Evolutionary conservation across 768 basidiomycete species (phyloP), one percentile per base, ranked within the genome.

Genomic region (Porpolomopsis calyptriformis): DNA sequence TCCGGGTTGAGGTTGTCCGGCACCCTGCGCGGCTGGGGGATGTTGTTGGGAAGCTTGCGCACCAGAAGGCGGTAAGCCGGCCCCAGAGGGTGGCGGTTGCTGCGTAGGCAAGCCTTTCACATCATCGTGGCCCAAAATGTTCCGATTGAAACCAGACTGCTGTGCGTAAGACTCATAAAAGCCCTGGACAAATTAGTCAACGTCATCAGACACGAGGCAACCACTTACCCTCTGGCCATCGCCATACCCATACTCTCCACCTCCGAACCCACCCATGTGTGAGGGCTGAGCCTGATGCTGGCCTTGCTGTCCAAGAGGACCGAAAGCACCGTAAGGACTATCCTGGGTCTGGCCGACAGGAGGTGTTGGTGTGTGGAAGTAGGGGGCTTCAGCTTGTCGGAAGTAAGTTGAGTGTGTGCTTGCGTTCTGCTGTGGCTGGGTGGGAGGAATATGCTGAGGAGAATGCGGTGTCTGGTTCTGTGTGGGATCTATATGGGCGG

Each of bases 341-440:
- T 79, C 73, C 48, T 85, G 84, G 14, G 67, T 64, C 54, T 80
- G 81, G 3, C 62, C 60, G 14, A 76, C 78, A 46, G 85, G 84
- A 18, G 85, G 86, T 2, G 86, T 88, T 6, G 82, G 76, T 0
- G 81, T 71, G 56, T 88, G 82, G 72, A 84, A 85, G 61, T 85
- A 87, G 4, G 80, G 81, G 22, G 60, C 60, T 6, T 85, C 80
- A 9, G 71, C 70, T 55, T 83, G 82, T 44, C 84, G 73, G 70
- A 83, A 85, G 57, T 85, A 87, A 46, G 58, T 74, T 4, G 76
- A 71, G 48, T 76, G 72, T 1, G 62, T 61, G n/a, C 63, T 58
- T n/a, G 63, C 56, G 46, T 56, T 64, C 39, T 66, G 65, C 46
- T 74, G 76, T 49, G 67, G 71, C 46, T 74, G 76, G 50, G 67